A percentile compares a stretch with the other conserved stretches of the same genome.
Conservation (phyloP, 768 basidiomycete species). For the Lyophyllum semitale region DNA sequence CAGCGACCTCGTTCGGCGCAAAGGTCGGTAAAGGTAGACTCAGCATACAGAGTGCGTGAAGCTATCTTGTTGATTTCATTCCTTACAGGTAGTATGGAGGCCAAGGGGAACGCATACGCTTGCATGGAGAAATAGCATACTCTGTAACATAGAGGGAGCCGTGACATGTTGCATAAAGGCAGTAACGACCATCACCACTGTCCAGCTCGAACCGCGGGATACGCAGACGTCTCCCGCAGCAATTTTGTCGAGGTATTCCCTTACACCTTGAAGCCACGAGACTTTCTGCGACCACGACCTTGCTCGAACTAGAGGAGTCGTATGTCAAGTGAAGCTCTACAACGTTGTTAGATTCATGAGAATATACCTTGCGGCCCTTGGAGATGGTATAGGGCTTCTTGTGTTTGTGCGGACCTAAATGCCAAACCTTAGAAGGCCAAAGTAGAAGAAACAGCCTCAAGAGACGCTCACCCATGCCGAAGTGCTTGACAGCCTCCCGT, state of each 20-base stretch:
- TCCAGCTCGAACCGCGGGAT: slow-evolving; percentile 25
- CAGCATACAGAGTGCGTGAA: no score
- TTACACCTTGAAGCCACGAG: slow-evolving; percentile 94
- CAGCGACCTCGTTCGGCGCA: no score
- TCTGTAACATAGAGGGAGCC: slow-evolving; percentile 19
- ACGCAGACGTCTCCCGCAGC: slow-evolving; percentile 23
- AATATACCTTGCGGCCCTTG: slow-evolving; percentile 88
- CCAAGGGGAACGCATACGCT: slow-evolving; percentile 13
- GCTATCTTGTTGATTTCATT: not conserved
- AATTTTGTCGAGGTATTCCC: slow-evolving; percentile 30
- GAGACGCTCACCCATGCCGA: slow-evolving; percentile 78
- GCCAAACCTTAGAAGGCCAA: not conserved
- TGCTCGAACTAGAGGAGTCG: slow-evolving; percentile 77
- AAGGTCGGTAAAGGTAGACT: no score
- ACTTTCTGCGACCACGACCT: slow-evolving; percentile 98
- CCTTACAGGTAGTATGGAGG: slow-evolving; percentile 9
- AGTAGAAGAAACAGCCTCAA: not conserved
- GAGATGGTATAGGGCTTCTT: slow-evolving; percentile 96
- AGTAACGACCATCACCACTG: slow-evolving; percentile 22
- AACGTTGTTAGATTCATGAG: not conserved
- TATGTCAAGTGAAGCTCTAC: slow-evolving; percentile 3
- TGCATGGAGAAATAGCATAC: slow-evolving; percentile 28
- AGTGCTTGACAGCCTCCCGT: slow-evolving; percentile 96
- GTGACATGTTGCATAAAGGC: slow-evolving; percentile 39
- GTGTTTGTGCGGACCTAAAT: slow-evolving; percentile 88